Conservation (phyloP, 495 filamentous ascomycete genomes). For the Neurospora discreta region DNA sequence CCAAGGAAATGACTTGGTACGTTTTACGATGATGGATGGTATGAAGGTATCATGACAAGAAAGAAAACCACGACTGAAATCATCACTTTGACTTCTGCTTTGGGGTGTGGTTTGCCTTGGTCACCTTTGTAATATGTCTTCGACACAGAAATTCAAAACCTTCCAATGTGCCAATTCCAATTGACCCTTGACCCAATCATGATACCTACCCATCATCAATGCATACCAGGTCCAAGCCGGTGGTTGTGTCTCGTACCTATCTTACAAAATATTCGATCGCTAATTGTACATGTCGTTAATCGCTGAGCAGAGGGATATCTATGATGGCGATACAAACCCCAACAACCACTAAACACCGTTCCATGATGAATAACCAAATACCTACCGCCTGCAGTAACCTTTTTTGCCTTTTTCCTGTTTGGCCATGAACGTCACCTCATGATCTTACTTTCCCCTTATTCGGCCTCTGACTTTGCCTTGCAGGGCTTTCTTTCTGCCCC, state of each 20-base stretch:
- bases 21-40: background rate
- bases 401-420: background rate
- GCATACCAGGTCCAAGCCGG: background rate
- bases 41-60: too few species aligned
- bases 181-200: background rate
- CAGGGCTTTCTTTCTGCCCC: too few species aligned
- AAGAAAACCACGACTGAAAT: too few species aligned
- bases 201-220: background rate
- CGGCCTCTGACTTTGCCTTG: background rate
- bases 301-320: background rate
- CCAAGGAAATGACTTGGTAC: background rate
- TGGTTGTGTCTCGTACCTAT: background rate
- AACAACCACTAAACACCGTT: background rate
- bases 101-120: too few species aligned
- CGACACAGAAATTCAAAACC: background rate
- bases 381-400: background rate
- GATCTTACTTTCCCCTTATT: background rate
- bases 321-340: background rate
- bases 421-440: background rate
- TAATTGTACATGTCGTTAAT: background rate
- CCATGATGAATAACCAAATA: background rate
- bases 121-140: too few species aligned
- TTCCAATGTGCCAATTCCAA: background rate
- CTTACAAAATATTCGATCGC: background rate
- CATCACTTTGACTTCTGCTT: too few species aligned